phyloP scores from a whole-genome alignment of 2,329 filamentous ascomycete species.

The Phialophora macrospora region DNA sequence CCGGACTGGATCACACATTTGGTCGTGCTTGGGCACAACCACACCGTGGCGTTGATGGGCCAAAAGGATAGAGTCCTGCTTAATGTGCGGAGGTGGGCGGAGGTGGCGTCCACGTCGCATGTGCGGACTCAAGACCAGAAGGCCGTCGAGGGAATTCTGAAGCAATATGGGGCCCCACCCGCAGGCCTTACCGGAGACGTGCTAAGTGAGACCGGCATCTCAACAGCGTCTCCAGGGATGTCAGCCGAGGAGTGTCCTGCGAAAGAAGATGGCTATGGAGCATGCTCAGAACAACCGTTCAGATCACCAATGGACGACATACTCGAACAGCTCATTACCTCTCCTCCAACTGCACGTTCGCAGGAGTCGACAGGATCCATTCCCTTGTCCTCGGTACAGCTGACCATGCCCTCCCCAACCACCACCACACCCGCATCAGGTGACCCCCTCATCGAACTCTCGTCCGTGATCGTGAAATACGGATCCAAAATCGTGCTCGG shows the following conservation, averaged over 20 bases:
- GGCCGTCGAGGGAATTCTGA: conserved; percentile 17
- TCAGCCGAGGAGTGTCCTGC: conserved; percentile 6
- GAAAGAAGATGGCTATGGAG: not conserved
- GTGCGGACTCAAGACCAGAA: conserved; percentile 19
- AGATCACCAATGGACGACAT: conserved; percentile 13
- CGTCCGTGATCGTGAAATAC: conserved; percentile 81
- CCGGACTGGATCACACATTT: conserved; percentile 91
- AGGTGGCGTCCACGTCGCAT: conserved; percentile 12
- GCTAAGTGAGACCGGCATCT: conserved; percentile 33
- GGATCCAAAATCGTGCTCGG: conserved; percentile 77
- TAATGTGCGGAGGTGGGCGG: conserved; percentile 31
- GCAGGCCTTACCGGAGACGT: conserved; percentile 31
- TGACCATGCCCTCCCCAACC: not conserved
- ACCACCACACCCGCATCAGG: conserved; percentile 46
- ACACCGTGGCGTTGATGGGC: conserved; percentile 69
- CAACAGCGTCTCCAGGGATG: conserved; percentile 12
- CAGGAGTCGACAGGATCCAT: not conserved
- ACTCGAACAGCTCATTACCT: not conserved
- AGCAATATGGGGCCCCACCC: conserved; percentile 27
- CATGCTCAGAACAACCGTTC: not conserved
- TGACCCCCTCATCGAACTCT: conserved; percentile 82
- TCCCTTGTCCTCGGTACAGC: not conserved
- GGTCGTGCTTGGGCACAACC: conserved; percentile 70
- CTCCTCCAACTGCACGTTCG: not conserved
- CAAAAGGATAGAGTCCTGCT: conserved; percentile 65